Evolutionary conservation across 1,284 basidiomycete species (phyloP).

Genomic region (Exobasidium rhododendri): DNA sequence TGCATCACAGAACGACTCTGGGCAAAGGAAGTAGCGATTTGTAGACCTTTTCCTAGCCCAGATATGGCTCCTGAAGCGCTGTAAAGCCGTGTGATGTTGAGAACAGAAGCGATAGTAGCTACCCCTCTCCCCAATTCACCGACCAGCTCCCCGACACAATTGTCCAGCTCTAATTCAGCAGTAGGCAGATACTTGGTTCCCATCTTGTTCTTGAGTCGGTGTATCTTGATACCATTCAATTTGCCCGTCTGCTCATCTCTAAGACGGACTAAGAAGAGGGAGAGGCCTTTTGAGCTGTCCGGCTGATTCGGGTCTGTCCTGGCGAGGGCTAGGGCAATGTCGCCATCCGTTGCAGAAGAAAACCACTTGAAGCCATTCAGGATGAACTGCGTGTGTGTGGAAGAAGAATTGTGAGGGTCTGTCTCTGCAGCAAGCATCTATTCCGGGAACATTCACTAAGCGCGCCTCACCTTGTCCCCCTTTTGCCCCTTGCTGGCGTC

Average conservation of each 20-base stretch:
- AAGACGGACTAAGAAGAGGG: conserved; percentile 69
- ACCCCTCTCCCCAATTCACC: conserved; percentile 67
- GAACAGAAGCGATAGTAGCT: conserved; percentile 66
- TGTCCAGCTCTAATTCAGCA: conserved; percentile 68
- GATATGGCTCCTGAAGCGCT: conserved; percentile 65
- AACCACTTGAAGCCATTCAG: conserved; percentile 61
- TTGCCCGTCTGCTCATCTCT: conserved; percentile 1
- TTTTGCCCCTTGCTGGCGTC: conserved; percentile 56
- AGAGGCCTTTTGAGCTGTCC: conserved; percentile 60
- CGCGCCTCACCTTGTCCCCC: conserved; percentile 20
- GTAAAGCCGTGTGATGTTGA: conserved; percentile 73
- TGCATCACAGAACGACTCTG: conserved; percentile 60
- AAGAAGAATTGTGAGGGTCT: neutral
- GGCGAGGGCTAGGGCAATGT: conserved; percentile 69
- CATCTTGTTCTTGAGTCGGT: conserved; percentile 72
- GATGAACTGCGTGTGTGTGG: conserved; percentile 16
- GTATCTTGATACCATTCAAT: conserved; percentile 68
- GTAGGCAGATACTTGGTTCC: conserved; percentile 74
- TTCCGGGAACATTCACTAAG: too few relatives aligned
- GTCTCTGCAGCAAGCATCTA: neutral
- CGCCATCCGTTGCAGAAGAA: conserved; percentile 73
- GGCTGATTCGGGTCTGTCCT: conserved; percentile 59
- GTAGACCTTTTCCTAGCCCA: conserved; percentile 64
- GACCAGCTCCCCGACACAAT: conserved; percentile 66
- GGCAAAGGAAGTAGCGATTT: conserved; percentile 66